These are phyloP conservation scores for Rosa rugosa DNA, from an alignment of 306 rosid species.

Conservation along the genomic window DNA sequence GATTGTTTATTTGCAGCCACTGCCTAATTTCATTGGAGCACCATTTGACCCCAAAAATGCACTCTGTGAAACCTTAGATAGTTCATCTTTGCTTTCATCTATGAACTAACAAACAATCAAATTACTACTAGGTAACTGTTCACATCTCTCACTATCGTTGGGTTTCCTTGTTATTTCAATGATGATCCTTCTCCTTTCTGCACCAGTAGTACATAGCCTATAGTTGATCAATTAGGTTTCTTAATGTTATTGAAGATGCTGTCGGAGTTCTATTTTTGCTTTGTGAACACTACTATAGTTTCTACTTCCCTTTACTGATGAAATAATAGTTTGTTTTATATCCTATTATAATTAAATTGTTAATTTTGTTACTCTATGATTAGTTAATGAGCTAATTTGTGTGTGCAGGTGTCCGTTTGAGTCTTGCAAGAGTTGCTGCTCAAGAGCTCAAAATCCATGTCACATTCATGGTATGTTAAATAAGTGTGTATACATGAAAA, in stretches of 20 bases:
- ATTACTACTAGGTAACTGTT: not conserved
- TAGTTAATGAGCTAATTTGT: slow-evolving; percentile 14
- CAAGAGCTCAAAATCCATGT: slow-evolving; percentile 92
- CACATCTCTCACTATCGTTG: not conserved
- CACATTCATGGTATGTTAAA: slow-evolving; percentile 76
- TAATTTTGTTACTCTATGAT: not conserved
- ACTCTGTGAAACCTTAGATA: not conserved
- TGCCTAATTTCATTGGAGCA: not conserved
- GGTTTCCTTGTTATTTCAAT: not conserved
- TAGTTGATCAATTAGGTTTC: not conserved
- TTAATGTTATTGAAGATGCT: not conserved
- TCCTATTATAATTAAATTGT: not conserved
- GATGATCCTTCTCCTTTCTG: not conserved
- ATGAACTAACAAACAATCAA: not conserved
- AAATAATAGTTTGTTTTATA: not conserved
- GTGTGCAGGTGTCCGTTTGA: slow-evolving; percentile 83
- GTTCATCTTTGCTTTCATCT: not conserved
- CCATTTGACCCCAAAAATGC: not conserved
- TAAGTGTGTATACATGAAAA: not conserved
- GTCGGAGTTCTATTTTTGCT: not conserved
- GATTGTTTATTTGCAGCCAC: not conserved
- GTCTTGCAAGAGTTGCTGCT: slow-evolving; percentile 92
- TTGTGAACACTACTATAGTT: not conserved
- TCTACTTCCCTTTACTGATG: not conserved
- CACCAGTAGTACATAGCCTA: not conserved